phyloP scores from a whole-genome alignment of 176 grass and related monocot genomes.

The Oropetium thomaeum region DNA sequence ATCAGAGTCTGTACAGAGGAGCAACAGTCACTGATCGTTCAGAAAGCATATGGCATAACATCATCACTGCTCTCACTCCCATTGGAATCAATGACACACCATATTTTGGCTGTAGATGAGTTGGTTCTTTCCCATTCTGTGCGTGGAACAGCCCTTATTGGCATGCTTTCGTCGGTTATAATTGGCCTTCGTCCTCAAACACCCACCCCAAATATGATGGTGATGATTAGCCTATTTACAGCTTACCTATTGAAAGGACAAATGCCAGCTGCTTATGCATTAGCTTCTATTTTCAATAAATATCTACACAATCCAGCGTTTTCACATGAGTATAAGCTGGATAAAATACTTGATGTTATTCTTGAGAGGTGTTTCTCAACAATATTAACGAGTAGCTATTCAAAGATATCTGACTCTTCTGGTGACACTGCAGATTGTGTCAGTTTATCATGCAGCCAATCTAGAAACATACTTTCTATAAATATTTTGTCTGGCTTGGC shows the following conservation, averaged over 20 bases:
- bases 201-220: constrained; percentile 54
- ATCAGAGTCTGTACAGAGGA: constrained; percentile 62
- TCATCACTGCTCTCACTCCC: constrained; percentile 40
- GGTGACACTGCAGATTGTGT: constrained; percentile 7
- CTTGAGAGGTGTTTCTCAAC: constrained; percentile 52
- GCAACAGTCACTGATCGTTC: constrained; percentile 70
- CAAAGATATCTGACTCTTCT: constrained; percentile 28
- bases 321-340: constrained; percentile 40
- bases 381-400: constrained; percentile 32
- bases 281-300: constrained; percentile 92
- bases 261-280: constrained; percentile 70
- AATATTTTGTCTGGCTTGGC: constrained; percentile 61
- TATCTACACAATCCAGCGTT: constrained; percentile 43
- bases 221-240: constrained; percentile 56
- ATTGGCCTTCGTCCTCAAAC: constrained; percentile 71
- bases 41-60: constrained; percentile 66
- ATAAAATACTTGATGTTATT: constrained; percentile 65
- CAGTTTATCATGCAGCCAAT: neutral
- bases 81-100: constrained; percentile 33
- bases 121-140: constrained; percentile 41
- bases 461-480: constrained; percentile 30
- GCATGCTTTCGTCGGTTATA: constrained; percentile 76
- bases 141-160: constrained; percentile 54
- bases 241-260: constrained; percentile 67
- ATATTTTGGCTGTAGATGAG: constrained; percentile 37